Base-by-base conservation (phyloP, 164 flowering plant genomes). In the Magnolia officinalis region DNA sequence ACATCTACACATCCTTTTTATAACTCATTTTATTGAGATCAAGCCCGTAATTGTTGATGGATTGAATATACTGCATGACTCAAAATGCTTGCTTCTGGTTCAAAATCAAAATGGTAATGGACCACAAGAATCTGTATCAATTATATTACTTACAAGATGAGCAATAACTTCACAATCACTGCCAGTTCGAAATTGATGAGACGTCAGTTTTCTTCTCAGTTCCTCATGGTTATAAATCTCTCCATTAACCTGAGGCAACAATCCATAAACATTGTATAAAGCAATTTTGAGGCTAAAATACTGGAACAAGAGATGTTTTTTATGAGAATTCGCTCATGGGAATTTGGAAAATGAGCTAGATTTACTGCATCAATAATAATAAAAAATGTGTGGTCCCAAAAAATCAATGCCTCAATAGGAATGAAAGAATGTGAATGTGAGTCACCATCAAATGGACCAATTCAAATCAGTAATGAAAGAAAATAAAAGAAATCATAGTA, bases 91-190 rank as follows among this genome's bases (percentile, higher is more conserved):
- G 68, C 68, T 65, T 65, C 11, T 21, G 24, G 24, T 7, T 65
- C 29, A 24, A 11, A 13, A 20, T 65, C 4, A 59, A 19, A 11
- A 24, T 65, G 68, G 68, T 23, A 65, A 23, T 23, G 68, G 24
- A 65, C 68, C 24, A 65, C 26, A 65, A 65, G 11, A 65, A 65
- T 2, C 24, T 13, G 19, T 4, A 65, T 19, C 13, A 65, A 29
- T 23, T 21, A 10, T 26, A 58, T 14, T 14, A 73, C 98, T 89
- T 86, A 95, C 98, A 84, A 95, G 96, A 81, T 93, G 98, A 19
- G 98, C 91, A 87, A 95, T 93, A 70, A 95, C 98, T 92, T 95
- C 98, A 79, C 98, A 95, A 71, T 95, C 98, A 82, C 98, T 95
- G 73, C 95, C 97, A 50, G 98, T 95, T 77, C 89, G 85, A 80